Evolutionary conservation across 1,139 yeast genomes (phyloP), one percentile per base, ranked within the genome.

Genomic region (Ogataea hybrid): DNA sequence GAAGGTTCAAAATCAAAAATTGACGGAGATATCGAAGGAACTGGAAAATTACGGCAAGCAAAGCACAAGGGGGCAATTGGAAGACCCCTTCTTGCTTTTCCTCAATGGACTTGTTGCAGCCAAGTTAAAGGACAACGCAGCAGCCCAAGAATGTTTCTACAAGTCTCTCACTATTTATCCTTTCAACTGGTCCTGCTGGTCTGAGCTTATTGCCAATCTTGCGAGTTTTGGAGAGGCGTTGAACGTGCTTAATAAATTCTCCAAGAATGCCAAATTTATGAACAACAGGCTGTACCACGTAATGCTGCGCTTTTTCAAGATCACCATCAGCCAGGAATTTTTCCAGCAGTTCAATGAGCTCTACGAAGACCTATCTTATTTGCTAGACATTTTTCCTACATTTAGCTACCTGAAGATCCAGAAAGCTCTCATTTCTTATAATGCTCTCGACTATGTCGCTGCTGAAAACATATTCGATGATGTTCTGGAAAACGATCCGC

Each of bases 151-250:
- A 20, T 68, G 69, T 37, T 70, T 89, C 32, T 67, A 79, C 34
- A 69, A 70, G 38, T 84, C 96, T 1, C 61, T 84, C 14, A 61
- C 69, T 15, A 38, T 73, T 21, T 88, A 83, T 53, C 96, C 97
- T 0, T 85, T 75, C 61, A 92, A 92, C 57, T 92, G 97, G 97
- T 79, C 92, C 42, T 86, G 95, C 46, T 94, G 97, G 97, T 75
- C 76, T 48, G 97, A 92, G 57, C 68, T 92, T 28, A 68, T 84
- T 11, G 69, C 79, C 3, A 81, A 94, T 39, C 63, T 89, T 15
- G 66, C 75, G 5, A 73, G 81, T 21, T 70, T 80, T 40, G 88
- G 84, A 48, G 87, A 84, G 42, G 84, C 87, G 0, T 46, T 71
- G 10, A 60, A 62, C 6, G 65, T 82, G 18, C 57, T 80, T 4